Percentiles rank a stretch among this genome's conserved stretches.
These are phyloP conservation scores for Geotrichum macrosporum DNA, from an alignment of 1,139 yeast genomes.

Conservation along the genomic window DNA sequence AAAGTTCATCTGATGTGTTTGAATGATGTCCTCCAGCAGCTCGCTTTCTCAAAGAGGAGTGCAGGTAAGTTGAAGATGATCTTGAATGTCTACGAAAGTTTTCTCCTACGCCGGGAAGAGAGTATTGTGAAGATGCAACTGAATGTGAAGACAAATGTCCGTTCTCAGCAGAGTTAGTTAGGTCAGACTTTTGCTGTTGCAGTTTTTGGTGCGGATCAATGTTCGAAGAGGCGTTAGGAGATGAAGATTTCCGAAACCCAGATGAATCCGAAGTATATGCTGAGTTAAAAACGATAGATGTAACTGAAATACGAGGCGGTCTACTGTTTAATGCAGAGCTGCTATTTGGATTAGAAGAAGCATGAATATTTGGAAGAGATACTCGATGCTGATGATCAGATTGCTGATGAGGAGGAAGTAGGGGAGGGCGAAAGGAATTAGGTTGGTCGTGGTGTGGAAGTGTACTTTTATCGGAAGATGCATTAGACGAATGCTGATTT, in stretches of 20 bases:
- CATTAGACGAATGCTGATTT: slow-evolving; percentile 15
- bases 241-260: slow-evolving; percentile 33
- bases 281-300: slow-evolving; percentile 30
- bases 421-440: slow-evolving; percentile 5
- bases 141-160: too few relatives aligned
- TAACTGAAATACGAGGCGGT: slow-evolving; percentile 18
- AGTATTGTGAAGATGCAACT: slow-evolving; percentile 13
- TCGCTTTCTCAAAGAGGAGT: slow-evolving; percentile 18
- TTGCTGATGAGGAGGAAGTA: slow-evolving; percentile 8
- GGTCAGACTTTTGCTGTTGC: too few relatives aligned
- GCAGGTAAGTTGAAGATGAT: slow-evolving; percentile 18
- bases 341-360: slow-evolving; percentile 45
- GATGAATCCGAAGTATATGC: slow-evolving; percentile 34
- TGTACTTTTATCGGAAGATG: background rate
- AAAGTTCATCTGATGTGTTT: slow-evolving; percentile 18
- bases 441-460: slow-evolving; percentile 13
- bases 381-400: slow-evolving; percentile 9
- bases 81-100: slow-evolving; percentile 17
- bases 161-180: too few relatives aligned
- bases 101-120: slow-evolving; percentile 11
- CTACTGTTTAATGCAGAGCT: slow-evolving; percentile 18
- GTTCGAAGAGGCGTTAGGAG: slow-evolving; percentile 23
- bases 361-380: slow-evolving; percentile 29
- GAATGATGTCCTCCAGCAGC: slow-evolving; percentile 16
- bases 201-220: slow-evolving; percentile 30